Evolutionary conservation across 1,284 basidiomycete genomes (phyloP), one percentile per base, ranked within the genome.

Genomic region (Pholiota adiposa): DNA sequence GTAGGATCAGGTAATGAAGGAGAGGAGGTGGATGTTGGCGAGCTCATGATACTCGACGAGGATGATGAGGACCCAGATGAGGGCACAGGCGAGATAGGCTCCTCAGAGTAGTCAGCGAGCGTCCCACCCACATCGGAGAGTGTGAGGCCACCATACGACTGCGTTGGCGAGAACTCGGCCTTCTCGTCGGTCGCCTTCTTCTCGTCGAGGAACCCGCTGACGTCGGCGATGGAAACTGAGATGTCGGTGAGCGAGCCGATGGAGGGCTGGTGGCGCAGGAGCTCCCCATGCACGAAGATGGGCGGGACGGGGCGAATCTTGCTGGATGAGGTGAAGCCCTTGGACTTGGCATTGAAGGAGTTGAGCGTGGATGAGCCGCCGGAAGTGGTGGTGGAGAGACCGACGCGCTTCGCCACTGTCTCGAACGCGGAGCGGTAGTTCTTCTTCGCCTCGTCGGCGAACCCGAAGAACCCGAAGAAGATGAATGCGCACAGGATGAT

Each of bases 391-490:
- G 59, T 64, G 19, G 77, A 77, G 54, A 79, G 67, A n/a, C 82
- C 82, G 50, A 81, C 72, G 48, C 77, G 77, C 70, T 82, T 81
- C 63, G 80, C 74, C 52, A 86, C 74, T 11, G 79, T 77, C 3
- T 61, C 56, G 55, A 78, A 76, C 6, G 77, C 80, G 18, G 73
- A 70, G 29, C 77, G 74, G 70, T 73, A 73, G 58, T 70, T 58
- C 55, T 67, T 69, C 64, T 75, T 76, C 36, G 87, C 86, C 75
- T 91, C 89, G 55, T 85, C 83, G 0, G 86, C 86, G 46, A 89
- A 83, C 0, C 89, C 88, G 66, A 90, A 89, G 74, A 88, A 86
- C 1, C 67, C 74, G 69, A 90, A 88, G 77, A 90, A 90, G 40
- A 87, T 23, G 61, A 83, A 61, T 0, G 81, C 81, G 54, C 79